A percentile compares a stretch with the other conserved stretches of the same genome.
Evolutionary conservation across 129 eudicot species (phyloP).

Genomic region (Kitagawia praeruptora): DNA sequence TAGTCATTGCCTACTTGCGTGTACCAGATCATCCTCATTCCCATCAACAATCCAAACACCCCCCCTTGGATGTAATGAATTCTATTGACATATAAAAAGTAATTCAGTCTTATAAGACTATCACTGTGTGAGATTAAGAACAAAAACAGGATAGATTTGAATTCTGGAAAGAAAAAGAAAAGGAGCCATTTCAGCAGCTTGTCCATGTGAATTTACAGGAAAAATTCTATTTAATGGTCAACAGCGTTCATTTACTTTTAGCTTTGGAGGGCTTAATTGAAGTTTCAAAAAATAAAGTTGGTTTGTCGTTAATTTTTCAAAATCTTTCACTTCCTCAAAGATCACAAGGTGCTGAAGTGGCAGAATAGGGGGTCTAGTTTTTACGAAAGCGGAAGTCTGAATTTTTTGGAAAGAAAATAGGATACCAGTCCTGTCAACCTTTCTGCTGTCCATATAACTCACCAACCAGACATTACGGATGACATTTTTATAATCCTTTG

Average conservation of each 20-base stretch:
- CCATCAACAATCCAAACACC: not conserved
- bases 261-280: not conserved
- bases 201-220: not conserved
- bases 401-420: not conserved
- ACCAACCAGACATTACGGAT: not conserved
- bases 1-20: not conserved
- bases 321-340: too few species aligned
- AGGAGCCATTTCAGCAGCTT: not conserved
- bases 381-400: not conserved
- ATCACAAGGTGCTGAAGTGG: too few species aligned
- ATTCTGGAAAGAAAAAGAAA: not conserved
- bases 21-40: not conserved
- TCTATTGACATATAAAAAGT: not conserved
- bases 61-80: not conserved
- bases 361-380: too few species aligned
- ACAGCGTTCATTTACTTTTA: not conserved
- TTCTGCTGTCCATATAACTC: not conserved
- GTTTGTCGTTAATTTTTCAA: not conserved
- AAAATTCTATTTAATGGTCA: not conserved
- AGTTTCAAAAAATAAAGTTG: not conserved
- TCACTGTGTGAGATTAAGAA: not conserved
- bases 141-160: not conserved
- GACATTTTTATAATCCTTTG: not conserved
- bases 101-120: not conserved
- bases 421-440: not conserved